Percentiles rank a stretch among this genome's conserved stretches.
Evolutionary conservation across 2,329 filamentous ascomycete species (phyloP).

Genomic region (Hirsutella minnesotensis): DNA sequence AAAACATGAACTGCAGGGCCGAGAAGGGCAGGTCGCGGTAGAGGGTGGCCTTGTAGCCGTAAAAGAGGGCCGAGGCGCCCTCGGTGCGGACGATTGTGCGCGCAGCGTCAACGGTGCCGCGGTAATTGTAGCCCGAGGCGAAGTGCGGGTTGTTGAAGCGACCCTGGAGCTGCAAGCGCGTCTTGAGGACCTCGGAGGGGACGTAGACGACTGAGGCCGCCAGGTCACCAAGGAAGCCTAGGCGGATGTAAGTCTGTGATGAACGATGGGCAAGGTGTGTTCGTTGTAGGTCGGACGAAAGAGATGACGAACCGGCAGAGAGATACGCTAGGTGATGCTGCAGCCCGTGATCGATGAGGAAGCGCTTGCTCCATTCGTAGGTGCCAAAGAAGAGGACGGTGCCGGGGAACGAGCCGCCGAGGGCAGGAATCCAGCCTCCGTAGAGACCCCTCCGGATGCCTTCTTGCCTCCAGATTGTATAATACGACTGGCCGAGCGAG

Average conservation of each 20-base stretch:
- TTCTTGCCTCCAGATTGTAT: conserved; percentile 87
- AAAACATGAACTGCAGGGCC: conserved; percentile 94
- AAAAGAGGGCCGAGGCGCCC: conserved; percentile 76
- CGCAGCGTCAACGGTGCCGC: conserved; percentile 69
- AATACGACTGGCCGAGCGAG: conserved; percentile 80
- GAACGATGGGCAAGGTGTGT: neutral
- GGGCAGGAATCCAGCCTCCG: conserved; percentile 82
- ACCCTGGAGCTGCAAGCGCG: conserved; percentile 88
- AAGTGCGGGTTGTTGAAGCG: conserved; percentile 93
- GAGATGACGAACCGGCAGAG: conserved; percentile 49
- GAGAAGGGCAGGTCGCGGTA: conserved; percentile 93
- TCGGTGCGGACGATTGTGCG: conserved; percentile 76
- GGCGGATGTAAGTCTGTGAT: neutral
- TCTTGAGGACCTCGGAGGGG: conserved; percentile 94
- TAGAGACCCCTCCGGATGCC: conserved; percentile 79
- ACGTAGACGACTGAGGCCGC: conserved; percentile 91
- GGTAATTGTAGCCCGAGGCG: conserved; percentile 91
- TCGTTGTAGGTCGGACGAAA: neutral
- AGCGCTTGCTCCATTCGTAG: conserved; percentile 89
- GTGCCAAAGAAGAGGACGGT: conserved; percentile 93
- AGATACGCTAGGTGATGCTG: conserved; percentile 79
- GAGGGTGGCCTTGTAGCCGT: conserved; percentile 94
- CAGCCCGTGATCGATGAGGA: conserved; percentile 74
- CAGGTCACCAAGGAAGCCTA: conserved; percentile 89
- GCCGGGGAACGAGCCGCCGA: conserved; percentile 84